These are phyloP conservation scores for Diphasiastrum complanatum DNA, from an alignment of 83 land plant species.

Conservation along the genomic window DNA sequence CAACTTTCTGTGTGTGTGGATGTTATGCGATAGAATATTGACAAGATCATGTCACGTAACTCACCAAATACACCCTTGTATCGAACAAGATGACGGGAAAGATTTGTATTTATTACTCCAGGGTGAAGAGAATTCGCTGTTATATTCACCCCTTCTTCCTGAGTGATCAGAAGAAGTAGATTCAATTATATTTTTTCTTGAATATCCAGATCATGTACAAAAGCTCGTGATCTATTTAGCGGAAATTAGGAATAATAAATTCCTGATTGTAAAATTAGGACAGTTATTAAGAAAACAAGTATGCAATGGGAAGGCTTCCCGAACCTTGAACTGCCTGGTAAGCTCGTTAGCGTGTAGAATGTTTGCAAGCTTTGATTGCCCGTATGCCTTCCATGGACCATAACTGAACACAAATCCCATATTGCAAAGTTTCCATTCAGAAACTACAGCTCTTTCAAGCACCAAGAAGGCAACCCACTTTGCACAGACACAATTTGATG, in stretches of 20 bases:
- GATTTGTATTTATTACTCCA: constrained; percentile 33
- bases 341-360: constrained; percentile 75
- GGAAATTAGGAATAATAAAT: not conserved
- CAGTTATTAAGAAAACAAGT: not conserved
- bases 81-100: constrained; percentile 8
- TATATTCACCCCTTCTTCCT: constrained; percentile 53
- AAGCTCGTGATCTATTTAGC: not conserved
- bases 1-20: not conserved
- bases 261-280: too few species aligned
- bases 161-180: constrained; percentile 12
- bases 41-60: not conserved
- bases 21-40: not conserved
- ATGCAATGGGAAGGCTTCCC: not conserved
- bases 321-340: constrained; percentile 59
- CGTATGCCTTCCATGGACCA: constrained; percentile 53
- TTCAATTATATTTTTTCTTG: not conserved
- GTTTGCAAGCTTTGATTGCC: constrained; percentile 78
- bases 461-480: too few species aligned
- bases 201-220: not conserved
- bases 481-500: too few species aligned
- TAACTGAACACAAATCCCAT: constrained; percentile 21
- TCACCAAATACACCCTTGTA: too few species aligned
- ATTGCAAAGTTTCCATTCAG: too few species aligned
- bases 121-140: constrained; percentile 77
- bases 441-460: too few species aligned